Percentiles rank a stretch among this genome's conserved stretches.
Evolutionary conservation across 495 filamentous ascomycete species (phyloP).

Genomic region (Talaromyces thailandensis): DNA sequence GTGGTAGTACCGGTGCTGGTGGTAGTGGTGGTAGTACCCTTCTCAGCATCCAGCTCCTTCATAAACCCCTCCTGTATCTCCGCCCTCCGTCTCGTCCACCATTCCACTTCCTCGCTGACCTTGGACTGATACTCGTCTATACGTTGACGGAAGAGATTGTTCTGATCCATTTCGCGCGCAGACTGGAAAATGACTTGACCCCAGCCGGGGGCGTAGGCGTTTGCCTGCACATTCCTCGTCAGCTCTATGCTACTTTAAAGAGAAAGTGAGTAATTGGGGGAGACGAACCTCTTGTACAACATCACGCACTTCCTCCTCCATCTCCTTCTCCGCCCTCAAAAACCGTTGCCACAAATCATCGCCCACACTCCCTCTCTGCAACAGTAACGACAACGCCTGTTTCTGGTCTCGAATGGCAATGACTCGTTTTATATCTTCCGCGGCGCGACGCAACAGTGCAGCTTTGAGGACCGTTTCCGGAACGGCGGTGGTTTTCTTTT

Average conservation of each 20-base stretch:
- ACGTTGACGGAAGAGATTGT: constrained; percentile 50
- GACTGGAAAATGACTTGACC: constrained; percentile 93
- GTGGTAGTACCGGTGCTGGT: too few relatives aligned
- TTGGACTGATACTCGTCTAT: constrained; percentile 59
- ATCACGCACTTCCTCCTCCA: constrained; percentile 90
- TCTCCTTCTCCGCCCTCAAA: constrained; percentile 85
- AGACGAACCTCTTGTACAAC: constrained; percentile 76
- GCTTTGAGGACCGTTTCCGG: constrained; percentile 84
- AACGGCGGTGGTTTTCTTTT: constrained; percentile 63
- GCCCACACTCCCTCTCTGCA: constrained; percentile 86
- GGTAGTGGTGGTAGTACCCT: constrained; percentile 16
- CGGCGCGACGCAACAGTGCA: constrained; percentile 79
- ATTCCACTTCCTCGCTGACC: constrained; percentile 62
- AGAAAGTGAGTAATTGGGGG: neutral
- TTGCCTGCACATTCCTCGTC: constrained; percentile 47
- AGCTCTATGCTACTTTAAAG: neutral
- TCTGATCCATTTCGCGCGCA: constrained; percentile 75
- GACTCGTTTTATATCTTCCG: constrained; percentile 85
- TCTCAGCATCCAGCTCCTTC: constrained; percentile 67
- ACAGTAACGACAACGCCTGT: constrained; percentile 67
- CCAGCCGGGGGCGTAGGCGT: constrained; percentile 79
- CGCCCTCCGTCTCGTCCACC: constrained; percentile 82
- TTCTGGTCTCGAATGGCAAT: constrained; percentile 79
- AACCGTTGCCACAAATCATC: constrained; percentile 97
- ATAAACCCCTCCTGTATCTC: constrained; percentile 68